phyloP scores from a whole-genome alignment of 2,329 filamentous ascomycete species.

The Macrophomina pseudophaseolina region DNA sequence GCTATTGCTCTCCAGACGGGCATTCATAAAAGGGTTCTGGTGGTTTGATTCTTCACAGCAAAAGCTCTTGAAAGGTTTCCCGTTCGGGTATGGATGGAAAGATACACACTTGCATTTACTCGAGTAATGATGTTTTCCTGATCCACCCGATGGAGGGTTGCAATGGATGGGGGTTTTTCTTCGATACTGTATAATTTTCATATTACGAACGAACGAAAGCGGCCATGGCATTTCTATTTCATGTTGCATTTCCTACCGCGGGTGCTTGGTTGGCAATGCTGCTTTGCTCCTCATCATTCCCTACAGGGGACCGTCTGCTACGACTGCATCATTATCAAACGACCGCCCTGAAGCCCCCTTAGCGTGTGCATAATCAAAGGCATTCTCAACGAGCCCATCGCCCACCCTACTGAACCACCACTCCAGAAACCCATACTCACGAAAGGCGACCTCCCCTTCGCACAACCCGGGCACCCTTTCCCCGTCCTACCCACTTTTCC shows the following conservation, averaged over 20 bases:
- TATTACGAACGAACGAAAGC: slow-evolving; percentile 18
- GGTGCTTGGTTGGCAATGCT: not conserved
- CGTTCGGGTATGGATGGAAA: slow-evolving; percentile 2
- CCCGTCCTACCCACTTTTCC: not conserved
- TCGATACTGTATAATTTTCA: slow-evolving; percentile 17
- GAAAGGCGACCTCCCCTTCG: too few relatives aligned
- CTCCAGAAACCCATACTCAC: too few relatives aligned
- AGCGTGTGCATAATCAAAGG: slow-evolving; percentile 2
- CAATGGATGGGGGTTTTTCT: not conserved
- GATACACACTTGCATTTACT: slow-evolving; percentile 12
- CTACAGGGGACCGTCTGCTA: not conserved
- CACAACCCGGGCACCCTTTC: not conserved
- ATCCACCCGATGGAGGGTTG: not conserved
- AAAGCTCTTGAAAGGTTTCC: slow-evolving; percentile 7
- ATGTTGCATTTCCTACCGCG: not conserved
- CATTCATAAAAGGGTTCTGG: slow-evolving; percentile 9
- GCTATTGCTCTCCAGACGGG: not conserved
- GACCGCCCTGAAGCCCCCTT: not conserved
- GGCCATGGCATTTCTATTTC: slow-evolving; percentile 14
- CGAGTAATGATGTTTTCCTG: slow-evolving; percentile 7
- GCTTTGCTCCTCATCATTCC: slow-evolving; percentile 2
- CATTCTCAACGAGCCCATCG: not conserved
- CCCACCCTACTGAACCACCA: too few relatives aligned
- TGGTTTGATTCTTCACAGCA: slow-evolving; percentile 4
- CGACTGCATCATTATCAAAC: not conserved